Evolutionary conservation across 257 asterid genomes (phyloP), one percentile per base, ranked within the genome.

Genomic region (Capsicum pubescens): DNA sequence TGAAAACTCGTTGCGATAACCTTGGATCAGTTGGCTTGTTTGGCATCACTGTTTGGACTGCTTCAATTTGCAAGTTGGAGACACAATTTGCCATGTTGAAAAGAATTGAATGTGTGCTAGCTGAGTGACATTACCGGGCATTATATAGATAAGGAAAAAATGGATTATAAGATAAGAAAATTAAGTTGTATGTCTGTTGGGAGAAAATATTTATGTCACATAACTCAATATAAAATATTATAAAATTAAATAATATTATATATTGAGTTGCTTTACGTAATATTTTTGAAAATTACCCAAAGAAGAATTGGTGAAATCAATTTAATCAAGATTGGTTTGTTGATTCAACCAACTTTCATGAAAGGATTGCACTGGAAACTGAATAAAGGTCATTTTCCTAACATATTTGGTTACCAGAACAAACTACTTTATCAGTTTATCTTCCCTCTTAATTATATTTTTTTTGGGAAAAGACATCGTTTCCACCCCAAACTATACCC

Each of bases 11-110:
- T 7, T 14, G 61, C 1, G 88, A 86, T 19, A 74, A 11, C 78
- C 90, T 84, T 52, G 94, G 97, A 67, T 89, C 92, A 3, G 97
- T 94, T 77, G 89, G 90, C 70, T 89, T 90, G 7, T 80, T 9
- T 26, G 98, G 95, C 32, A 89, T 79, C 80, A 93, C 88, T 0
- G 91, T 87, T 83, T 92, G 98, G 42, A 91, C 60, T 44, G 92
- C 92, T 86, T 88, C 90, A 9, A 92, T 67, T 79, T 71, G 87
- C 74, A 87, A 17, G 60, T 76, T 89, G 85, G 85, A 70, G 66
- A 86, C 68, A 66, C 50, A 48, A 61, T 36, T 48, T 16, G 87
- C 83, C 91, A 87, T 90, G 36, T 48, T 81, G 60, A 59, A 9
- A 26, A 35, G n/a, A n/a, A n/a, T 84, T 48, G 3, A 74, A 35